These are phyloP conservation scores for Starmerella vitae DNA, from an alignment of 805 yeast species.

Conservation along the genomic window DNA sequence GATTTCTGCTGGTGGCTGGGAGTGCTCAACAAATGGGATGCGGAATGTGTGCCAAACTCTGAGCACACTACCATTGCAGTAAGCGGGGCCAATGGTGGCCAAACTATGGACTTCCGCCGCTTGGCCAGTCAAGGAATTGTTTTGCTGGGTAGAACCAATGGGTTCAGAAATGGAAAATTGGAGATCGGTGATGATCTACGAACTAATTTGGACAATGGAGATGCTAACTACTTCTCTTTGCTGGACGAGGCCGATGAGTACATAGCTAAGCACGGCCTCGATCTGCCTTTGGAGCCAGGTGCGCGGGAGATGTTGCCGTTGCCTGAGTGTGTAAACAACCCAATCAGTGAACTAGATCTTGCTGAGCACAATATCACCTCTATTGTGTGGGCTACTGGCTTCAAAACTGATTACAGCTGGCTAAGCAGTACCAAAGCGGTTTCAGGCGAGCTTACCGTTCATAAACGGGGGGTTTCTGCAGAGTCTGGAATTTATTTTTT, in stretches of 20 bases:
- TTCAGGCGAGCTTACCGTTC: constrained; percentile 7
- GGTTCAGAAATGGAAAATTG: constrained; percentile 7
- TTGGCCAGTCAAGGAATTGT: constrained; percentile 10
- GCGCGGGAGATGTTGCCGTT: constrained; percentile 10
- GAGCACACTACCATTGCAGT: constrained; percentile 18
- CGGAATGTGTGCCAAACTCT: constrained; percentile 9
- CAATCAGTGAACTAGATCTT: constrained; percentile 10
- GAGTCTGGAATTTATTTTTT: constrained; percentile 17
- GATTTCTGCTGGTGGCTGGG: constrained; percentile 20
- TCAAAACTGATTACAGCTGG: constrained; percentile 14
- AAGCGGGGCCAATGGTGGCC: constrained; percentile 18
- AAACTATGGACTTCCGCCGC: constrained; percentile 17
- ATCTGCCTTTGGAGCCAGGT: constrained; percentile 13
- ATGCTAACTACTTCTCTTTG: constrained; percentile 13
- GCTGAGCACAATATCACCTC: constrained; percentile 6
- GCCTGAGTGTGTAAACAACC: constrained; percentile 11
- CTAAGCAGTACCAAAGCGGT: constrained; percentile 7
- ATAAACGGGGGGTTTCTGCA: constrained; percentile 13
- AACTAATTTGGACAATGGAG: constrained; percentile 11
- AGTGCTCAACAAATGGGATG: constrained; percentile 17
- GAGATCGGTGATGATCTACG: constrained; percentile 8
- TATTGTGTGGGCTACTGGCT: constrained; percentile 19
- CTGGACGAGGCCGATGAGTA: constrained; percentile 14
- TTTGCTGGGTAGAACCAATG: constrained; percentile 13
- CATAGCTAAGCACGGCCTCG: constrained; percentile 9